These are phyloP conservation scores for Cryptosporidium sp. DNA, from an alignment of 169 alveolate genomes.

Conservation along the genomic window DNA sequence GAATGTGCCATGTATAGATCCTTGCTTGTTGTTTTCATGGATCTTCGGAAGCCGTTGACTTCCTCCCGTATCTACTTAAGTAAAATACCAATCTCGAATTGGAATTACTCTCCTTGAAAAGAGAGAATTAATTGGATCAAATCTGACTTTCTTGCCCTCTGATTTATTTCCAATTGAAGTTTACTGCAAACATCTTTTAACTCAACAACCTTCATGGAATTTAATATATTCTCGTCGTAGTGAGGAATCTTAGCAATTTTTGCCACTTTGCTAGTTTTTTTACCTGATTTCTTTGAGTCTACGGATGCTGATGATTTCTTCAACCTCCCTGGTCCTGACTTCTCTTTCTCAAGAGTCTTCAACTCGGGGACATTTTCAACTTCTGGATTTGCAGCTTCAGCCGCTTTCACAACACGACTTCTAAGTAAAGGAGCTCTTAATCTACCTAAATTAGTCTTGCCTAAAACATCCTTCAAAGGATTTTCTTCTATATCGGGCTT, in stretches of 20 bases:
- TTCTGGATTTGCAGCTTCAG: conserved; percentile 66
- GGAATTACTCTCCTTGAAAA: conserved; percentile 32
- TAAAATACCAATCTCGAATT: not conserved
- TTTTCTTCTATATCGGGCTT: not conserved
- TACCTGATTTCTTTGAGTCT: conserved; percentile 32
- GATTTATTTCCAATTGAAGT: conserved; percentile 36
- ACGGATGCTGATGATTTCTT: not conserved
- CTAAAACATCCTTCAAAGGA: conserved; percentile 38
- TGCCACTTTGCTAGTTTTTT: conserved; percentile 68
- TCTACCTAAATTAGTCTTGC: conserved; percentile 60
- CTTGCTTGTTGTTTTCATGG: not conserved
- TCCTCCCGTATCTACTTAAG: not conserved
- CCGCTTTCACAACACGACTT: conserved; percentile 57
- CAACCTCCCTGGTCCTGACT: not conserved
- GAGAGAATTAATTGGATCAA: conserved; percentile 49
- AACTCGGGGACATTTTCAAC: conserved; percentile 22
- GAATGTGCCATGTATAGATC: not conserved
- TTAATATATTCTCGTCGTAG: conserved; percentile 42
- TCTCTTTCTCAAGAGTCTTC: conserved; percentile 26
- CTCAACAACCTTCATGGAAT: conserved; percentile 65
- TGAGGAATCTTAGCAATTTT: conserved; percentile 70
- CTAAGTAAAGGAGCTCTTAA: conserved; percentile 35
- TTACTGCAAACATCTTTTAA: conserved; percentile 43
- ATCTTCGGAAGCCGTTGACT: not conserved
- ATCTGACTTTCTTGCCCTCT: conserved; percentile 42